phyloP scores from a whole-genome alignment of 1,284 basidiomycete genomes.

The Bondarzewia mesenterica region DNA sequence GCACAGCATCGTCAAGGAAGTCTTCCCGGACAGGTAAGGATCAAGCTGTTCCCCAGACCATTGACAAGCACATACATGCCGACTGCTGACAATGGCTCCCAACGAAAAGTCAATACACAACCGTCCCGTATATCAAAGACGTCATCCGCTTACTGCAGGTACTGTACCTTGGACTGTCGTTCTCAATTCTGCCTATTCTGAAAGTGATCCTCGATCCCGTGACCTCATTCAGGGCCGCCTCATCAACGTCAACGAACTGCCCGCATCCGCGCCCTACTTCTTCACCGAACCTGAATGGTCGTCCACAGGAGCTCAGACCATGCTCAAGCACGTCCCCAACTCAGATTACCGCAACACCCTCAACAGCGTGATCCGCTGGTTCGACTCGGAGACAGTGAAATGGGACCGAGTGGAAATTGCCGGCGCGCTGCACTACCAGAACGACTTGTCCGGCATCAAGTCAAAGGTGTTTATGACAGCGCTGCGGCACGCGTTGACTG shows the following conservation, averaged over 20 bases:
- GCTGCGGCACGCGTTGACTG: slow-evolving; percentile 72
- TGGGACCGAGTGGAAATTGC: slow-evolving; percentile 6
- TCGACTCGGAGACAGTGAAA: slow-evolving; percentile 1
- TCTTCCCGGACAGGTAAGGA: slow-evolving; percentile 35
- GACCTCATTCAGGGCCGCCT: slow-evolving; percentile 50
- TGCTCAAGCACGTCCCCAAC: slow-evolving; percentile 37
- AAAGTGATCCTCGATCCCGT: neutral
- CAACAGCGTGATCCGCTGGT: neutral
- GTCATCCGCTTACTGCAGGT: slow-evolving; percentile 54
- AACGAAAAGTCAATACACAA: slow-evolving; percentile 35
- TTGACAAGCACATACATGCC: no score
- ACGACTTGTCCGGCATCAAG: slow-evolving; percentile 32
- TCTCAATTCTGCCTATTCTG: neutral
- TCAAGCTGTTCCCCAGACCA: neutral
- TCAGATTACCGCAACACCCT: slow-evolving; percentile 15
- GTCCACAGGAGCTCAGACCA: slow-evolving; percentile 43
- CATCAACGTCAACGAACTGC: slow-evolving; percentile 61
- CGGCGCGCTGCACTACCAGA: slow-evolving; percentile 13
- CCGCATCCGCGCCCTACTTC: slow-evolving; percentile 62
- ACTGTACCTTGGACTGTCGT: slow-evolving; percentile 3
- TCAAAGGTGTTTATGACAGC: slow-evolving; percentile 60
- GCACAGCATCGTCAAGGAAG: slow-evolving; percentile 37
- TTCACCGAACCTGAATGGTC: slow-evolving; percentile 61
- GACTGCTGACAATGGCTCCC: neutral
- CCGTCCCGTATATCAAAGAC: slow-evolving; percentile 45